Evolutionary conservation across 2,329 filamentous ascomycete species (phyloP).

Genomic region (Aschersonia sp.): DNA sequence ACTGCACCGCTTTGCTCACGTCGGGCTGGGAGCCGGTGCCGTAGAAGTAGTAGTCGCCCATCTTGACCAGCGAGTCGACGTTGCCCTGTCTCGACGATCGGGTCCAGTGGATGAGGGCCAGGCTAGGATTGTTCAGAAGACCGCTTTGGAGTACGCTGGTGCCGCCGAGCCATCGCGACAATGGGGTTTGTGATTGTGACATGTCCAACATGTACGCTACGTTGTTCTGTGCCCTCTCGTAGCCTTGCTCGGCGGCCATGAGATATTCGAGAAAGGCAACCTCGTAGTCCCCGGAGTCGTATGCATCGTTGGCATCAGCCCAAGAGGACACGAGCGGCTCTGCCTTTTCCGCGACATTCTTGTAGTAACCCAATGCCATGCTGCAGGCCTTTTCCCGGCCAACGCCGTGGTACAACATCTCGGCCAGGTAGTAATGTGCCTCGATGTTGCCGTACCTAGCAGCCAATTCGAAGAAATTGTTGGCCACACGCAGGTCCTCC

Average conservation of each 20-base stretch:
- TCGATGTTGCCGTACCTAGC: conserved; percentile 73
- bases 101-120: conserved; percentile 89
- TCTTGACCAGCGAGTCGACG: conserved; percentile 87
- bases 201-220: conserved; percentile 78
- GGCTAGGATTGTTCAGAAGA: conserved; percentile 35
- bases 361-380: conserved; percentile 70
- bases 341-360: conserved; percentile 59
- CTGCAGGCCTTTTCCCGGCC: conserved; percentile 67
- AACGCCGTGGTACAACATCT: conserved; percentile 69
- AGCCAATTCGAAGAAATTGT: conserved; percentile 77
- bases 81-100: conserved; percentile 87
- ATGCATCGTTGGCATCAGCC: conserved; percentile 69
- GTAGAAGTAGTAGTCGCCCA: conserved; percentile 91
- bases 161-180: conserved; percentile 31
- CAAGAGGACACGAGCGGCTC: conserved; percentile 66
- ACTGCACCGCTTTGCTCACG: conserved; percentile 76
- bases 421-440: conserved; percentile 82
- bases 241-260: conserved; percentile 84
- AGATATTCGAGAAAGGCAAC: conserved; percentile 69
- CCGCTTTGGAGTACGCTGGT: conserved; percentile 13
- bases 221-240: conserved; percentile 79
- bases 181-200: conserved; percentile 33
- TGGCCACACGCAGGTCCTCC: conserved; percentile 61
- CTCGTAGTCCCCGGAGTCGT: conserved; percentile 64
- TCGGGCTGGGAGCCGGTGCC: conserved; percentile 63